phyloP scores from a whole-genome alignment of 2,329 filamentous ascomycete species.

The Pseudogymnoascus verrucosus region DNA sequence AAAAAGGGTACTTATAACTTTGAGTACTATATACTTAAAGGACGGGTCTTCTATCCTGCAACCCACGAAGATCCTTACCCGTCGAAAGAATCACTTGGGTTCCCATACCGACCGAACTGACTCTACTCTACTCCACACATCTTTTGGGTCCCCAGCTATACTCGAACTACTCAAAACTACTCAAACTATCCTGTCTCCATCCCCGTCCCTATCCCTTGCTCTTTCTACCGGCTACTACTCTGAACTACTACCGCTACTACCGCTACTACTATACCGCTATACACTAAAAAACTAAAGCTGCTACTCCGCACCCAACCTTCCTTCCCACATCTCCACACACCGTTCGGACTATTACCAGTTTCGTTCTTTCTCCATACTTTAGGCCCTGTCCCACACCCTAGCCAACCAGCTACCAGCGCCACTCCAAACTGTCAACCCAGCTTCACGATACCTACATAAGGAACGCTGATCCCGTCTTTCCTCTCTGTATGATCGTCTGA shows the following conservation, averaged over 20 bases:
- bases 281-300: background rate
- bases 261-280: background rate
- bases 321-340: background rate
- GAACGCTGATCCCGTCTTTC: conserved; percentile 9
- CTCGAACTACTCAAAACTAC: no score
- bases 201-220: background rate
- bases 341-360: conserved; percentile 1
- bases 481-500: conserved; percentile 8
- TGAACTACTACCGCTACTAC: background rate
- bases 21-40: background rate
- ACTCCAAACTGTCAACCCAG: background rate
- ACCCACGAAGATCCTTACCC: background rate
- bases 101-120: background rate
- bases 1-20: background rate
- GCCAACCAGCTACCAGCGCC: conserved; percentile 6
- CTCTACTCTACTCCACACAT: background rate
- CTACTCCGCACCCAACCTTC: background rate
- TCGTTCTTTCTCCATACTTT: background rate
- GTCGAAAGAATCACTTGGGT: background rate
- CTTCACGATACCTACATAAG: conserved; percentile 8
- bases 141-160: background rate
- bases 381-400: background rate
- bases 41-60: background rate
- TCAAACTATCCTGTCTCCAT: background rate
- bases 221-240: background rate